A percentile compares a stretch with the other conserved stretches of the same genome.
Evolutionary conservation across 345 rosid species (phyloP).

Genomic region (Nephelium lappaceum): DNA sequence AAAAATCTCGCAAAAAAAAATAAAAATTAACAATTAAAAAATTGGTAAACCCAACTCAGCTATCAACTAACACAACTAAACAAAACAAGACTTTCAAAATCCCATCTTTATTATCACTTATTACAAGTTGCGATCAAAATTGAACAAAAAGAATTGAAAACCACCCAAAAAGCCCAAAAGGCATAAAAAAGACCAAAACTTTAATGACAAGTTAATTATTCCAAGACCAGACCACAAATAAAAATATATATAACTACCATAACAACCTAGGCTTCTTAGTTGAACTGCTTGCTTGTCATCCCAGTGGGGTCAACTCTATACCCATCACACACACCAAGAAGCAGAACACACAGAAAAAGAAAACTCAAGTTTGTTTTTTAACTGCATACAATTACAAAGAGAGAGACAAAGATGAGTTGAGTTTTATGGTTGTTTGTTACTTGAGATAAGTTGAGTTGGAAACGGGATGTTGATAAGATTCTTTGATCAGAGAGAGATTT

Average conservation of each 20-base stretch:
- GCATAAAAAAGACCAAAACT: neutral
- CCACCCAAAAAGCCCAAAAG: neutral
- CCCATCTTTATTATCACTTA: neutral
- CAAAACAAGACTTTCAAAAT: neutral
- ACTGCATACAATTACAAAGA: no score
- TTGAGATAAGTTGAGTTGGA: no score
- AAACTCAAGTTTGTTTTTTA: neutral
- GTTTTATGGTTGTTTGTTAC: no score
- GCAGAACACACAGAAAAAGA: neutral
- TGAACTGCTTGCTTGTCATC: neutral
- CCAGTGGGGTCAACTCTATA: neutral
- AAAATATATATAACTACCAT: neutral
- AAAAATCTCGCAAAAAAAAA: neutral
- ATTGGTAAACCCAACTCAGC: neutral
- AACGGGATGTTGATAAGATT: no score
- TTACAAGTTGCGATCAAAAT: neutral
- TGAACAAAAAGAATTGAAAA: conserved; percentile 8
- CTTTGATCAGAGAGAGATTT: no score
- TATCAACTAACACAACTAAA: neutral
- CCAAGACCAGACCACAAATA: neutral
- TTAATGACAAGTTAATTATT: neutral
- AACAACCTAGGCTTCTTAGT: neutral
- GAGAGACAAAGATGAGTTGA: no score
- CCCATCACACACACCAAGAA: neutral
- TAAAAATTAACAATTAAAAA: neutral